Base-by-base conservation (phyloP, 2,329 filamentous ascomycete species). In the Dryadomyces sulphureus region DNA sequence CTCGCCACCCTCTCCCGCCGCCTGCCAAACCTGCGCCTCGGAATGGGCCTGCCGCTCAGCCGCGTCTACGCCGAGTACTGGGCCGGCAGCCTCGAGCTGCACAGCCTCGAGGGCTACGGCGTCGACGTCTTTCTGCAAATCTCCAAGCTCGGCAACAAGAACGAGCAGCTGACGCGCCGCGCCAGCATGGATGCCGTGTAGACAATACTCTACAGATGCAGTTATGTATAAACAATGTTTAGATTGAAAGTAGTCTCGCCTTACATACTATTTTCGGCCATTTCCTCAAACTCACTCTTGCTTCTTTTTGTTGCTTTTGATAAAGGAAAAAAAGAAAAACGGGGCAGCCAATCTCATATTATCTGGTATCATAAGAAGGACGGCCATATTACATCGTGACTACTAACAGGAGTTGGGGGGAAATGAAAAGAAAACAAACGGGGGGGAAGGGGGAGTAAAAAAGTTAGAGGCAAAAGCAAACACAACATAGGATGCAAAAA, bases 21-120 rank as follows among this genome's bases (percentile, higher is more conserved):
- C 32, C 86, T 88, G 17, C 90, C 92, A 0, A 83, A 94, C 58
- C 67, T 96, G 50, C 77, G 87, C 11, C 71, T 98, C 1, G 92
- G 92, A 4, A 94, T 98, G 73, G 92, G 92, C 1, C 64, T 98
- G 44, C 92, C 92, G 0, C 80, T 98, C 65, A 94, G 89, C 56
- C 77, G 87, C 50, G 85, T 96, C 3, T 98, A 96, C 62, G 88
- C 90, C 24, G 90, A 96, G 63, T 96, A 96, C 62, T 98, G 92
- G 92, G 92, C 92, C 3, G 92, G 92, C 21, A 92, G 77, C 55
- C 67, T 98, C 8, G 84, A 94, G 56, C 63, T 96, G 48, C 90
- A 96, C 60, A 95, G 84, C 57, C 67, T 98, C 7, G 90, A 95
- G 59, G 93, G 92, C 1, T 96, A 95, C 60, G 92, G 92, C 14